Evolutionary conservation across 495 filamentous ascomycete species (phyloP).

Genomic region (Neurospora africana): DNA sequence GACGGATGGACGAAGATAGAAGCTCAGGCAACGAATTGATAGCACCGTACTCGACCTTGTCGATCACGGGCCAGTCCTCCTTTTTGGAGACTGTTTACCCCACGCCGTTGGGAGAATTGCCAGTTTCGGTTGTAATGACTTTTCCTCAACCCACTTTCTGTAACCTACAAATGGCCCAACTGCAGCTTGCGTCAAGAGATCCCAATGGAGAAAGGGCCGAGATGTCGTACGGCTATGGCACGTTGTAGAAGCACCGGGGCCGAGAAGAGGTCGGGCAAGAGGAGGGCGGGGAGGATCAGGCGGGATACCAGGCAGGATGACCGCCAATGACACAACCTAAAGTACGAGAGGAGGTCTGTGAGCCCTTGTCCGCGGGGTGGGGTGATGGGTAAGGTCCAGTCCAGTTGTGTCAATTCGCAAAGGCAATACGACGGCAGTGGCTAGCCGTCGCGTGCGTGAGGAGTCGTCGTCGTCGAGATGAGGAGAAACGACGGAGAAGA

Average conservation of each 20-base stretch:
- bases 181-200: neutral
- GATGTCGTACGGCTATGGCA: neutral
- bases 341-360: conserved; percentile 10
- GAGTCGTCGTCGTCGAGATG: neutral
- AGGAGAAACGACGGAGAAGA: neutral
- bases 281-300: conserved; percentile 2
- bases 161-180: neutral
- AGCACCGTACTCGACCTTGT: neutral
- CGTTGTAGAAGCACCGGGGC: neutral
- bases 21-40: neutral
- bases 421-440: neutral
- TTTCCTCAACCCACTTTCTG: neutral
- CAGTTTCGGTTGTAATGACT: neutral
- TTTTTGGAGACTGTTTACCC: neutral
- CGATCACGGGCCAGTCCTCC: neutral
- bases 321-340: conserved; percentile 12
- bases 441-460: neutral
- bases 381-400: neutral
- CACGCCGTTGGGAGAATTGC: neutral
- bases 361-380: neutral
- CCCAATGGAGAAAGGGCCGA: neutral
- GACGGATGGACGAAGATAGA: neutral
- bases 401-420: neutral
- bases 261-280: neutral
- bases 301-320: conserved; percentile 3